These are phyloP conservation scores for Domatiomyces catenatus DNA, from an alignment of 2,329 filamentous ascomycete species.

Conservation along the genomic window DNA sequence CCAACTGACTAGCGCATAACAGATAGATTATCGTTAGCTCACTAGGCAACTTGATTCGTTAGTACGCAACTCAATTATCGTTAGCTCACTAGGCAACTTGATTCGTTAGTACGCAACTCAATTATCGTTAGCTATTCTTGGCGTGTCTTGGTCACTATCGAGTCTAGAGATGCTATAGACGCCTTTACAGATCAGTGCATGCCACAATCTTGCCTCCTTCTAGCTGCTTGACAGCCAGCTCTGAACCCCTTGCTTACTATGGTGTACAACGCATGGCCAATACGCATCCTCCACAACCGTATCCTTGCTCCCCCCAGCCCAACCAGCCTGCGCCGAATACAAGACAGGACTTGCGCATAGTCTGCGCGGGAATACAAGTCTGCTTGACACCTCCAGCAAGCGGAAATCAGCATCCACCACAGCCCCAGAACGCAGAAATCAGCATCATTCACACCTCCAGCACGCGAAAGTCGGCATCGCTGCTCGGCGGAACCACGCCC, in stretches of 20 bases:
- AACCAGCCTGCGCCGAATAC: no score
- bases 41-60: no score
- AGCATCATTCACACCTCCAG: conserved; percentile 1
- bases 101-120: no score
- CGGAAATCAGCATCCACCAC: background rate
- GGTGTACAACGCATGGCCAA: background rate
- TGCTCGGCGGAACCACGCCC: background rate
- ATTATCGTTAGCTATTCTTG: no score
- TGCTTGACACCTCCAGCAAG: background rate
- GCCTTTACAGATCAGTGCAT: no score
- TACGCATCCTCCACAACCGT: background rate
- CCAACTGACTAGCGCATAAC: no score
- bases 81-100: no score
- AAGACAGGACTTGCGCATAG: no score
- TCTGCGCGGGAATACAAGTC: background rate
- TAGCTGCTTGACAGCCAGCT: background rate
- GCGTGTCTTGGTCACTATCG: no score
- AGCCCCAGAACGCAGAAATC: conserved; percentile 1
- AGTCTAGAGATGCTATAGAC: no score
- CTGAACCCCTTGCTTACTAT: background rate
- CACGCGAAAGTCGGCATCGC: background rate
- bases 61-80: no score
- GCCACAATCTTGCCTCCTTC: background rate
- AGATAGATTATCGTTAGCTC: no score
- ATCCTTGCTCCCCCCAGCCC: background rate